These are phyloP conservation scores for Castanea crenata DNA, from an alignment of 306 rosid species.

Conservation along the genomic window DNA sequence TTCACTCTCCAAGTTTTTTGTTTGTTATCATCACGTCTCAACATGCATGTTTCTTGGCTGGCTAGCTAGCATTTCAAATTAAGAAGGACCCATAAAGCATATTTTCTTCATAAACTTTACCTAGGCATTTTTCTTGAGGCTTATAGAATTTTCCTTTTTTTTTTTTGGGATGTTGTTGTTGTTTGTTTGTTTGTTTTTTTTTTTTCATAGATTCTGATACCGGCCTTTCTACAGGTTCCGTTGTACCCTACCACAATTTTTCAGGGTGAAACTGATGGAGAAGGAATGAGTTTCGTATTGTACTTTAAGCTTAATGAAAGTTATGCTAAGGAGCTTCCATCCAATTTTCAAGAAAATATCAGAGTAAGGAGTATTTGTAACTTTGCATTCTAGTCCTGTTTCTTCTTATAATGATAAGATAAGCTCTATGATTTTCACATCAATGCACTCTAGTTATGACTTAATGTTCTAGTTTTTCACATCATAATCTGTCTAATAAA, in stretches of 20 bases:
- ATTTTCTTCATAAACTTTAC: background rate
- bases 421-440: background rate
- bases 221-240: constrained; percentile 57
- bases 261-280: constrained; percentile 94
- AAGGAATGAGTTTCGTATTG: constrained; percentile 89
- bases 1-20: background rate
- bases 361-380: constrained; percentile 52
- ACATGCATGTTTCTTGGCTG: background rate
- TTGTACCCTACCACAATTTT: constrained; percentile 77
- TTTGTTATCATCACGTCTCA: background rate
- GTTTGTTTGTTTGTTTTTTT: background rate
- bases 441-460: background rate
- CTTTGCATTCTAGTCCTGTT: background rate
- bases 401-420: background rate
- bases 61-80: background rate
- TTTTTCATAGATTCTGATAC: constrained; percentile 6
- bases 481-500: background rate
- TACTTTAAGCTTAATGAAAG: constrained; percentile 87
- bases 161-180: too few relatives aligned
- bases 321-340: constrained; percentile 78
- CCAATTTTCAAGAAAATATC: constrained; percentile 73
- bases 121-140: background rate
- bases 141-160: background rate
- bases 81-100: background rate
- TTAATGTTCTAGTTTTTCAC: background rate